Conservation (phyloP, 106 monocot species). For the Iris macrosiphon region DNA sequence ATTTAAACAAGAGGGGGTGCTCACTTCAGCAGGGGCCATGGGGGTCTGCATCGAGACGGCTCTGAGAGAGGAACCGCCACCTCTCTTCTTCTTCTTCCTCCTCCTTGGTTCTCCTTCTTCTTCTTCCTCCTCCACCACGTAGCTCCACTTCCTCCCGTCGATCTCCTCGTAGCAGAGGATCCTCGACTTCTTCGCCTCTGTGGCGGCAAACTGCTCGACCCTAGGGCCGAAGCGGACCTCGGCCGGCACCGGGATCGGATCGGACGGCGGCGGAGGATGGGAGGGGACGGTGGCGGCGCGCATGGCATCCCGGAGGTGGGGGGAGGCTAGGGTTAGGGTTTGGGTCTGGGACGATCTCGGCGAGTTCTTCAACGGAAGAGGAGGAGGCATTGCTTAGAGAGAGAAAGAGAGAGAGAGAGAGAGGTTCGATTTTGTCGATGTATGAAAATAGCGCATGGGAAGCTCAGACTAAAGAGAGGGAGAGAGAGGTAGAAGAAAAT, state of each 20-base stretch:
- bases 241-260: constrained; percentile 13
- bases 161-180: constrained; percentile 50
- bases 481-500: not conserved
- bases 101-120: not conserved
- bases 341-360: constrained; percentile 5
- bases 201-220: constrained; percentile 4
- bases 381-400: constrained; percentile 9
- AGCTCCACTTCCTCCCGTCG: constrained; percentile 52
- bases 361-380: constrained; percentile 34
- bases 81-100: too few species aligned
- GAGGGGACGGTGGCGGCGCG: constrained; percentile 23
- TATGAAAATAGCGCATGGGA: constrained; percentile 5
- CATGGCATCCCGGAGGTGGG: constrained; percentile 31
- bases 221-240: constrained; percentile 29
- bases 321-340: constrained; percentile 20
- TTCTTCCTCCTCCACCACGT: constrained; percentile 33
- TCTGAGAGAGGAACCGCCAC: constrained; percentile 24
- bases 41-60: constrained; percentile 38
- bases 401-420: not conserved
- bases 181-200: constrained; percentile 7
- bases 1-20: too few species aligned
- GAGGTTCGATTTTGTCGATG: not conserved
- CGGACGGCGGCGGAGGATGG: constrained; percentile 5
- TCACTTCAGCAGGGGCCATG: constrained; percentile 33
- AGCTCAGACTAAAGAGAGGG: not conserved